Evolutionary conservation across 2,329 filamentous ascomycete genomes (phyloP).

Genomic region (Sclerotinia trifoliorum): DNA sequence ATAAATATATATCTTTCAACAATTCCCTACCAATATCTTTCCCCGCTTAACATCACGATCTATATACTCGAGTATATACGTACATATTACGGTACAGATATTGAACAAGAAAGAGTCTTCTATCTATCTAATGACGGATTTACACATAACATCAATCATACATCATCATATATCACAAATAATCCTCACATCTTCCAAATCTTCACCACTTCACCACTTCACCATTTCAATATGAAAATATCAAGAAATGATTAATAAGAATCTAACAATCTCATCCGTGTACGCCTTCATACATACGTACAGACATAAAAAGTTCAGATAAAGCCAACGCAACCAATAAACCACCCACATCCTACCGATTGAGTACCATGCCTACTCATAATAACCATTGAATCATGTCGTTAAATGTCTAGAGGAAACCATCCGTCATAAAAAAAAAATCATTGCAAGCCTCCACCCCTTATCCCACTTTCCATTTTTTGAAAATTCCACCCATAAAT

Average conservation of each 20-base stretch:
- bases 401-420: slow-evolving; percentile 1
- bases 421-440: slow-evolving; percentile 11
- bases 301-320: neutral
- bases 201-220: neutral
- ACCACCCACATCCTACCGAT: neutral
- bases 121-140: too few relatives aligned
- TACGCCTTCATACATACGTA: neutral
- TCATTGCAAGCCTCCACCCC: neutral
- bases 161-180: neutral
- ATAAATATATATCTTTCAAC: too few relatives aligned
- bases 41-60: too few relatives aligned
- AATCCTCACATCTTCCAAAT: neutral
- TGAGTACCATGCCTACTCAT: slow-evolving; percentile 5
- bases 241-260: neutral
- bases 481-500: neutral
- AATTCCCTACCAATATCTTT: too few relatives aligned
- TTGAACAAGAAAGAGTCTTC: too few relatives aligned
- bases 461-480: neutral
- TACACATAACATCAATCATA: too few relatives aligned
- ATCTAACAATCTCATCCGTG: neutral
- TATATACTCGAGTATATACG: too few relatives aligned
- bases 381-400: slow-evolving; percentile 10
- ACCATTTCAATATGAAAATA: neutral
- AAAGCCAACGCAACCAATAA: neutral
- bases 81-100: too few relatives aligned